Evolutionary conservation across 345 rosid genomes (phyloP), one percentile per base, ranked within the genome.

Genomic region (Brassica juncea): DNA sequence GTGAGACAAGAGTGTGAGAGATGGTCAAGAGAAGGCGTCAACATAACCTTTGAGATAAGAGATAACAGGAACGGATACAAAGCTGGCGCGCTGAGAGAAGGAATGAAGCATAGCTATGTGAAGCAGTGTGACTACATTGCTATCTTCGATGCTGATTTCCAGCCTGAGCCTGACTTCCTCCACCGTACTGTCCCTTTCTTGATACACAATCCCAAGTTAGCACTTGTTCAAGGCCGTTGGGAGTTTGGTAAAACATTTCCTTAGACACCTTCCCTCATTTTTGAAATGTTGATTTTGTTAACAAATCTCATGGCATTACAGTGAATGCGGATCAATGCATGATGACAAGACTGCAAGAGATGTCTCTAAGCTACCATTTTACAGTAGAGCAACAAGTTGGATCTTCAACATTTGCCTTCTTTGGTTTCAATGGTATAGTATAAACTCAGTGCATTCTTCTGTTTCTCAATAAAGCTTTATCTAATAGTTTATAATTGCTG

Each of bases 281-380:
- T 49, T 69, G 65, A 67, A 57, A 16, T 6, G 42, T 79, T 69
- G 0, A 16, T 55, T 34, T 64, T 75, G 15, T 8, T 55, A 74
- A 75, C 55, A 19, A 3, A 63, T 70, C 42, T 64, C 73, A 63
- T 52, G 19, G 57, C 19, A 52, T 52, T 19, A n/a, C 70, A 84
- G 92, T 82, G 76, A 89, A 87, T 14, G 90, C 84, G 12, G 82
- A 77, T 55, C 89, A 87, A 66, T 89, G 89, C 76, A 80, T 86
- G 74, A 74, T 85, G 90, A 85, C 87, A 3, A 77, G 86, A 32
- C 79, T 86, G 28, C 92, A 86, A 64, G 92, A 88, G 80, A 88
- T 86, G 90, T 86, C 92, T 31, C 81, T 83, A 14, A 80, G 85
- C 70, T 88, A 88, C 75, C 87, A 85, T 71, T 87, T 87, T 73